Evolutionary conservation across 2,329 filamentous ascomycete species (phyloP), one percentile per base, ranked within the genome.

Genomic region (Colletotrichum eleusines): DNA sequence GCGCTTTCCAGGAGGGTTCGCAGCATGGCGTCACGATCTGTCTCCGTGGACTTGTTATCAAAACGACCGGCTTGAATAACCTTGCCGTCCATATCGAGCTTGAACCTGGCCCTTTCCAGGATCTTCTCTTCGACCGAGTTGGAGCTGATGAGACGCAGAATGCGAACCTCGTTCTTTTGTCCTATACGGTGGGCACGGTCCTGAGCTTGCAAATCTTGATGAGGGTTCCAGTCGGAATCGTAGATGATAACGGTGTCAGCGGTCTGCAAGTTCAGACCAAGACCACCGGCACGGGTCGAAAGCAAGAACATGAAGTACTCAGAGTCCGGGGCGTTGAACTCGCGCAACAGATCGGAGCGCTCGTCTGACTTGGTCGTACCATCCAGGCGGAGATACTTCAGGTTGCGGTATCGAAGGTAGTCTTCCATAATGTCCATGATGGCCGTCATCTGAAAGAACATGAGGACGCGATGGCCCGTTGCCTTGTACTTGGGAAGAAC

Each of bases 371-470:
- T 99, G 55, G 96, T 99, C 0, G 94, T 96, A 84, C 96, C 96
- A 78, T 99, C 96, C 71, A 99, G 87, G 79, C 96, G 94, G 74
- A 99, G 87, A 79, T 97, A 99, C 77, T 92, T 88, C 75, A 97
- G 87, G 57, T 91, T 92, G 74, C 94, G 89, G 77, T 94, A 92
- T 4, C 95, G 92, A 73, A 99, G 83, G 80, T 97, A 99, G 80
- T 99, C 96, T 77, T 99, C 96, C 96, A 99, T 98, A 78, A 99
- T 99, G 82, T 99, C 97, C 96, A 99, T 99, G 79, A 99, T 99
- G 73, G 97, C 95, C 5, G 96, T 99, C 96, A 99, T 99, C 81
- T 99, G 96, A 87, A 99, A 99, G 88, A 99, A 99, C 93, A 99
- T 98, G 80, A 99, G 87, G 35, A 98, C 94, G 81, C 96, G 92